Evolutionary conservation across 1,284 basidiomycete species (phyloP).

Genomic region (Rhodotorula mucilaginosa): DNA sequence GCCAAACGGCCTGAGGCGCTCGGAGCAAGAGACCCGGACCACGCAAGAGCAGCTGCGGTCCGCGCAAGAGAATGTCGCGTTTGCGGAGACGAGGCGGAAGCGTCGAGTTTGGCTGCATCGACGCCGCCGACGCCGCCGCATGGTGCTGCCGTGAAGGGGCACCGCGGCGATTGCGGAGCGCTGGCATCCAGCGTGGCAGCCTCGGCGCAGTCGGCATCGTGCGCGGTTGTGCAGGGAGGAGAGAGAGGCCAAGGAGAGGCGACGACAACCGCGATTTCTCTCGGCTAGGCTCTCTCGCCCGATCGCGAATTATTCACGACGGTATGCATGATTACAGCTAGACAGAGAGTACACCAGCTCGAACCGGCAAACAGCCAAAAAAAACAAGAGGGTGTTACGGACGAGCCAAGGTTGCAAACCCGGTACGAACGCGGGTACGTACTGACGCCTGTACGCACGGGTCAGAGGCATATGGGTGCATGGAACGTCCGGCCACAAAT

Average conservation of each 20-base stretch:
- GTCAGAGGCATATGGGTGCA: too few relatives aligned
- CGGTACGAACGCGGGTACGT: too few relatives aligned
- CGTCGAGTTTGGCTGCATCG: background rate
- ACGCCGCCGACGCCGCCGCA: background rate
- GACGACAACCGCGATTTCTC: background rate
- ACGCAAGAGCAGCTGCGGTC: slow-evolving; percentile 30
- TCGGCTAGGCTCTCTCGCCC: too few relatives aligned
- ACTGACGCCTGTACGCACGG: too few relatives aligned
- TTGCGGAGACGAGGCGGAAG: slow-evolving; percentile 14
- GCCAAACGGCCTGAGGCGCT: slow-evolving; percentile 28
- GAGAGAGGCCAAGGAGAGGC: background rate
- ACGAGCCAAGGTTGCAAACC: too few relatives aligned
- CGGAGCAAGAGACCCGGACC: slow-evolving; percentile 31
- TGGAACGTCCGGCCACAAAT: too few relatives aligned
- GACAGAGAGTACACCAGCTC: too few relatives aligned
- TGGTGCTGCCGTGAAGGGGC: background rate
- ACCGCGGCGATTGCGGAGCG: slow-evolving; percentile 17
- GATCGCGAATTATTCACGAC: too few relatives aligned
- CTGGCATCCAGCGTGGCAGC: slow-evolving; percentile 24
- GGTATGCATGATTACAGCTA: too few relatives aligned
- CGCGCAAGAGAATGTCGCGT: slow-evolving; percentile 32
- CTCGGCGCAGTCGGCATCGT: slow-evolving; percentile 2
- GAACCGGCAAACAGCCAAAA: background rate
- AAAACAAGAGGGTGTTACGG: background rate
- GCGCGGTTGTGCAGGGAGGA: background rate